Evolutionary conservation across 345 rosid genomes (phyloP).

Genomic region (Gossypium mustelinum): DNA sequence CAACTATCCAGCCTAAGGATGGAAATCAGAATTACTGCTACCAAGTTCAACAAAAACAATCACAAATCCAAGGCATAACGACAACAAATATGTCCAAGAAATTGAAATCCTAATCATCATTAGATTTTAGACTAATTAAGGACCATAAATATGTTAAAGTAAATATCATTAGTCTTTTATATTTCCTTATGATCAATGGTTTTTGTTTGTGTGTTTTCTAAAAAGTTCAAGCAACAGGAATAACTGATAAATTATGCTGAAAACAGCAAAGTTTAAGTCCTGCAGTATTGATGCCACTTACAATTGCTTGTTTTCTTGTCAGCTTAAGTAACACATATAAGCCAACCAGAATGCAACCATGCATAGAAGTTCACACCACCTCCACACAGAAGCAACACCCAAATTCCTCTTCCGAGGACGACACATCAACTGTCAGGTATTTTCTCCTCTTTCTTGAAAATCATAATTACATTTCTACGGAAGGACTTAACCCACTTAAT

Average conservation of each 20-base stretch:
- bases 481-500: background rate
- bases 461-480: background rate
- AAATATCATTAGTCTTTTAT: background rate
- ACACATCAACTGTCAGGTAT: background rate
- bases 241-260: background rate
- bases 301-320: background rate
- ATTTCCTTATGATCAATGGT: background rate
- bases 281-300: background rate
- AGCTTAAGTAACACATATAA: background rate
- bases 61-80: background rate
- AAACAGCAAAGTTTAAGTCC: background rate
- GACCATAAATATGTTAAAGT: background rate
- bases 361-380: background rate
- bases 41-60: background rate
- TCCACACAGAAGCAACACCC: background rate
- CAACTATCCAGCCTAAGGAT: background rate
- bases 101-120: background rate
- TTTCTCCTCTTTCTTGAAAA: background rate
- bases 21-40: background rate
- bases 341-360: background rate
- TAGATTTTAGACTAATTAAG: background rate
- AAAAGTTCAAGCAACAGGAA: background rate
- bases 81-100: background rate
- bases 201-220: background rate
- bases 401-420: background rate